Evolutionary conservation across 1,139 yeast genomes (phyloP).

Genomic region (Sugiyamaella paludigena): DNA sequence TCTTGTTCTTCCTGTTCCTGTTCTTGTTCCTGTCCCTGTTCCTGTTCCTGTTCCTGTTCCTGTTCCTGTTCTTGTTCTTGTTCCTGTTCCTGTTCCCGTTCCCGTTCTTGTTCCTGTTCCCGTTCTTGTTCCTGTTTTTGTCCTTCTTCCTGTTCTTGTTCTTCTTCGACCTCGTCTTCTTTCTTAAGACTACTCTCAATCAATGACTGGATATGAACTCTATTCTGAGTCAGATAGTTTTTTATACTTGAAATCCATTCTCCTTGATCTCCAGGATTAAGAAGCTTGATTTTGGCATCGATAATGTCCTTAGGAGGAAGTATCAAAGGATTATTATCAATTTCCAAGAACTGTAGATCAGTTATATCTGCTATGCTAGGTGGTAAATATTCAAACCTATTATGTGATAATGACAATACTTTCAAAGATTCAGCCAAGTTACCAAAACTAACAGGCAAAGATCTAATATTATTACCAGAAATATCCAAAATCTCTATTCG

Average conservation of each 20-base stretch:
- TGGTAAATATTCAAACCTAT: conserved; percentile 57
- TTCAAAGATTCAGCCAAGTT: conserved; percentile 40
- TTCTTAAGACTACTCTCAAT: conserved; percentile 1
- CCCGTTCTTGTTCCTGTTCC: too few species aligned
- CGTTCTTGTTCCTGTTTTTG: too few species aligned
- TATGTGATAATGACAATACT: conserved; percentile 63
- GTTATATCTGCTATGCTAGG: conserved; percentile 53
- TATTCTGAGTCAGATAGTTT: conserved; percentile 38
- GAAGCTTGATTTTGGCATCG: conserved; percentile 35
- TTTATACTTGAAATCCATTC: conserved; percentile 60
- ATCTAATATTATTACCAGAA: conserved; percentile 53
- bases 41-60: too few species aligned
- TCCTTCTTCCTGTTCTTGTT: not conserved
- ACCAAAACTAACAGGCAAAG: conserved; percentile 45
- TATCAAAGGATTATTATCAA: conserved; percentile 64
- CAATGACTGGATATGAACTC: conserved; percentile 17
- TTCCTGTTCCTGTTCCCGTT: too few species aligned
- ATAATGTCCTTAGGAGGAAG: conserved; percentile 48
- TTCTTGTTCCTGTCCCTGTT: too few species aligned
- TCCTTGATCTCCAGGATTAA: not conserved
- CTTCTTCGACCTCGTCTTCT: not conserved
- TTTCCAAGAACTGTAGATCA: conserved; percentile 60
- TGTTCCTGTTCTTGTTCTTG: too few species aligned
- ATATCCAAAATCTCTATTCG: conserved; percentile 66
- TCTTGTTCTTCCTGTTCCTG: too few species aligned